A percentile compares a stretch with the other conserved stretches of the same genome.
These are phyloP conservation scores for Trametes cinnabarina DNA, from an alignment of 768 basidiomycete species.

Conservation along the genomic window DNA sequence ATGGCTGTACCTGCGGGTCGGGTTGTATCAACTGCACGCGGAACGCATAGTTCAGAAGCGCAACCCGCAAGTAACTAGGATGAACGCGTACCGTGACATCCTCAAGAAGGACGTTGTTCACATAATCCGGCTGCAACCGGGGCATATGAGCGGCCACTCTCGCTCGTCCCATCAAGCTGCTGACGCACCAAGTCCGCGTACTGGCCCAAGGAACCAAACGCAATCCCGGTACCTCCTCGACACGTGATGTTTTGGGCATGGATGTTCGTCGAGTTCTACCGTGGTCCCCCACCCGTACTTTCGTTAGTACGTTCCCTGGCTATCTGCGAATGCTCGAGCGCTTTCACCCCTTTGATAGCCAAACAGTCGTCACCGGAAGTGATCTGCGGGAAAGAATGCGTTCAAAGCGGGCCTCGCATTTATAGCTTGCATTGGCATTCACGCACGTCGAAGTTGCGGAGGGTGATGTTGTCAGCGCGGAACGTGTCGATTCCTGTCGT, in stretches of 20 bases:
- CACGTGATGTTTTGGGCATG: slow-evolving; percentile 49
- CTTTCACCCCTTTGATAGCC: slow-evolving; percentile 61
- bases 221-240: slow-evolving; percentile 59
- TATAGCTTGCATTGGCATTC: not conserved
- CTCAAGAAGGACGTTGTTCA: slow-evolving; percentile 49
- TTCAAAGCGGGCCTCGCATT: not conserved
- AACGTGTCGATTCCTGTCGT: slow-evolving; percentile 53
- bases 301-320: not conserved
- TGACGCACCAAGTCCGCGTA: slow-evolving; percentile 47
- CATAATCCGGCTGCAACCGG: slow-evolving; percentile 46
- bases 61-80: too few species aligned
- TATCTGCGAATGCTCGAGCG: not conserved
- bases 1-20: slow-evolving; percentile 48
- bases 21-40: slow-evolving; percentile 50
- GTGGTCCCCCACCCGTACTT: not conserved
- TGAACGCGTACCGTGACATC: slow-evolving; percentile 40
- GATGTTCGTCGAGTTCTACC: slow-evolving; percentile 55
- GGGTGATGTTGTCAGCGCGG: slow-evolving; percentile 44
- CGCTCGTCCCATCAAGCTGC: too few species aligned
- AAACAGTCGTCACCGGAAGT: slow-evolving; percentile 65
- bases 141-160: too few species aligned
- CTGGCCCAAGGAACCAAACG: slow-evolving; percentile 59
- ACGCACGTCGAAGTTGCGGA: slow-evolving; percentile 53
- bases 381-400: slow-evolving; percentile 25
- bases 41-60: too few species aligned